phyloP scores from a whole-genome alignment of 2,329 filamentous ascomycete genomes.

The Fusarium vanettenii region DNA sequence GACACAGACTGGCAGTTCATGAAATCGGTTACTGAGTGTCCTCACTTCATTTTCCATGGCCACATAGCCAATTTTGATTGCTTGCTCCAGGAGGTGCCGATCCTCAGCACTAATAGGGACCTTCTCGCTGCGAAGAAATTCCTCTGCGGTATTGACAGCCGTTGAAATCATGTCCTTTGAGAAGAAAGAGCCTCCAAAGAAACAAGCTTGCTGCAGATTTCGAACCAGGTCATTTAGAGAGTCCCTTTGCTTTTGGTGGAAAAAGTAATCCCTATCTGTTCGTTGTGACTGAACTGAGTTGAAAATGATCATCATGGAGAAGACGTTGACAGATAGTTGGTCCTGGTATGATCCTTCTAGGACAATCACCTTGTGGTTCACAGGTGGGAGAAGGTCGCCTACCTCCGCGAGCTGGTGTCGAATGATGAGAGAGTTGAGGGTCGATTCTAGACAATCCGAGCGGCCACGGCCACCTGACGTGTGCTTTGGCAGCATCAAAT shows the following conservation, averaged over 20 bases:
- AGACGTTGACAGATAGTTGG: constrained; percentile 84
- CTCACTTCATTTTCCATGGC: constrained; percentile 73
- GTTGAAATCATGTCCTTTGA: constrained; percentile 70
- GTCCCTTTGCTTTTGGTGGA: constrained; percentile 79
- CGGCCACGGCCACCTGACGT: constrained; percentile 65
- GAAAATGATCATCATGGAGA: constrained; percentile 84
- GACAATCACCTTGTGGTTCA: constrained; percentile 77
- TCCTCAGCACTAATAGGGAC: constrained; percentile 72
- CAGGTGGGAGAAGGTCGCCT: constrained; percentile 73
- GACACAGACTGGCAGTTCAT: constrained; percentile 83
- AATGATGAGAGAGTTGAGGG: constrained; percentile 83
- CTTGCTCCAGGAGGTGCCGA: constrained; percentile 67
- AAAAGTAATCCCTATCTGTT: constrained; percentile 87
- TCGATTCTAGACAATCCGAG: constrained; percentile 72
- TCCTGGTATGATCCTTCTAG: constrained; percentile 88
- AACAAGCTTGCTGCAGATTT: constrained; percentile 85
- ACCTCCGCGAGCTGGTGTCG: constrained; percentile 82
- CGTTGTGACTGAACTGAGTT: constrained; percentile 92
- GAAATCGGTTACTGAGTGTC: constrained; percentile 73
- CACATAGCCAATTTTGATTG: constrained; percentile 72
- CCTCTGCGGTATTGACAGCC: constrained; percentile 73
- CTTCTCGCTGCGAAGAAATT: constrained; percentile 73
- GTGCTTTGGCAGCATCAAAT: constrained; percentile 72
- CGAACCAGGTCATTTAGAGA: constrained; percentile 75
- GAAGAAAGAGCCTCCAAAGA: constrained; percentile 86